Evolutionary conservation across 495 filamentous ascomycete species (phyloP), one percentile per base, ranked within the genome.

Genomic region (Neurospora sp.): DNA sequence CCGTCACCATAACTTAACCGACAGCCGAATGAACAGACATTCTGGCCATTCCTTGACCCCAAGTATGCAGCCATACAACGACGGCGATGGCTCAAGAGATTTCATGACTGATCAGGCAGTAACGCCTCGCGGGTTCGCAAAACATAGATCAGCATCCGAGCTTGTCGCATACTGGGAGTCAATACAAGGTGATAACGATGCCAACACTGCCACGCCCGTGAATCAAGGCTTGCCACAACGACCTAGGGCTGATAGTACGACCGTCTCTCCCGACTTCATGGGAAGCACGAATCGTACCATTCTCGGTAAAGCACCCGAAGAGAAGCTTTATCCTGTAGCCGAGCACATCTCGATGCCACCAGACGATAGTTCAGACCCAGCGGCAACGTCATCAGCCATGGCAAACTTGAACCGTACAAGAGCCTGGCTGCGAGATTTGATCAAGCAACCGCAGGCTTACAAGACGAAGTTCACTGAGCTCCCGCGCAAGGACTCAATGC

Each of bases 121-220:
- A 6, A 76, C 18, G 27, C 38, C 53, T 27, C 71, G 73, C 10
- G 42, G 69, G 9, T 42, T 72, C 10, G 31, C 59, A 37, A 74
- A 68, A 12, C 65, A 44, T 9, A 73, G 61, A 40, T 75, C 75
- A 7, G 72, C 77, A 40, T 71, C 76, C 5, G 72, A 79, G 37
- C 73, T 78, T 38, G 74, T 74, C 20, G 74, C 71, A 31, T 78
- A 78, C 20, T 76, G 73, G 77, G 77, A 77, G 40, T 76, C 73
- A 3, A 22, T 76, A 6, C 41, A 35, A 18, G 53, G 53, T 65
- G 27, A 14, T 18, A 65, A 65, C 14, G 27, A 65, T 65, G 22
- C 27, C 53, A 65, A 9, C 6, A 65, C 18, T 65, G 27, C 53
- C 27, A 65, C 53, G 6, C 14, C 14, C 12, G 53, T 3, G 2